phyloP scores from a whole-genome alignment of 2,329 filamentous ascomycete genomes.

The Fusarium foetens region DNA sequence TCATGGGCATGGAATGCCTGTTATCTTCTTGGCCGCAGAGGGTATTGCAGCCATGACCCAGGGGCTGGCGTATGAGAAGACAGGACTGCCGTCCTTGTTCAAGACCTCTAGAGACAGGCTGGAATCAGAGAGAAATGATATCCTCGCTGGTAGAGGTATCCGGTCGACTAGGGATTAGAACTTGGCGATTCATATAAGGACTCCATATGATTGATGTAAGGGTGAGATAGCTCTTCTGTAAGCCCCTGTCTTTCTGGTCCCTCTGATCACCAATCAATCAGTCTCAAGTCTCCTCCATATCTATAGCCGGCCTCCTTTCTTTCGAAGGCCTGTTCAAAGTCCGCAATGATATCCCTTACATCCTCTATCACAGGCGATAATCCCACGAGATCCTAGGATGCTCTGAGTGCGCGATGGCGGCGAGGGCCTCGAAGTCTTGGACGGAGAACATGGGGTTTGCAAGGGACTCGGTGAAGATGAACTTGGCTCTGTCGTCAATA shows the following conservation, averaged over 20 bases:
- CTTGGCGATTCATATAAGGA: background rate
- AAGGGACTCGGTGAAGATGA: background rate
- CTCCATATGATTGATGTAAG: background rate
- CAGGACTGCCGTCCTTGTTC: background rate
- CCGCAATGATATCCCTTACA: background rate
- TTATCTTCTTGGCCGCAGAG: background rate
- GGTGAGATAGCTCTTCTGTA: background rate
- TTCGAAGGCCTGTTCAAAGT: background rate
- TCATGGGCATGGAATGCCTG: background rate
- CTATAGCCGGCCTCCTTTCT: background rate
- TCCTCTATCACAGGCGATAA: background rate
- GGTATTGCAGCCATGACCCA: background rate
- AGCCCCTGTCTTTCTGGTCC: accelerated
- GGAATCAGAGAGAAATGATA: background rate
- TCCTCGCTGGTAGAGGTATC: background rate
- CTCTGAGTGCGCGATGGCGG: background rate
- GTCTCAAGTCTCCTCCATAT: accelerated
- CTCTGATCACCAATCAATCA: accelerated
- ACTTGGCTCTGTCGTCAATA: background rate
- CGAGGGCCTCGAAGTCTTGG: background rate
- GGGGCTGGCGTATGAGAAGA: background rate
- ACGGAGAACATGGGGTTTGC: background rate
- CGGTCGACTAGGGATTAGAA: background rate
- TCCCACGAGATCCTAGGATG: background rate
- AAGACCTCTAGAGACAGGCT: background rate